phyloP scores from a whole-genome alignment of 2,329 filamentous ascomycete species.

The Sphaceloma murrayae region DNA sequence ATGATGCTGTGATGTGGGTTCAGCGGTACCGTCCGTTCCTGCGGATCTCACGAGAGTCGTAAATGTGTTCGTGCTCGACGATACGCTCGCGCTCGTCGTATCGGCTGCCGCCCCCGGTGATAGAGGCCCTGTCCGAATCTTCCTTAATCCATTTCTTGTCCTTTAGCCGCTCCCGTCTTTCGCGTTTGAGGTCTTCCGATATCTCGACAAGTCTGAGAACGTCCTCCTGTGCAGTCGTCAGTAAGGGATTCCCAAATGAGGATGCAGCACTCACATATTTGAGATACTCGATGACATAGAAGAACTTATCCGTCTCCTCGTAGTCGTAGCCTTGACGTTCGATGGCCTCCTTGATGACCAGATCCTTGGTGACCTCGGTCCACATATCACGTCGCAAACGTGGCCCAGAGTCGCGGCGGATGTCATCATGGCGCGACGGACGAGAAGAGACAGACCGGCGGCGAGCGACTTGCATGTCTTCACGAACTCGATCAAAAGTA shows the following conservation, averaged over 20 bases:
- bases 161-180: conserved; percentile 48
- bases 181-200: conserved; percentile 69
- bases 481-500: conserved; percentile 6
- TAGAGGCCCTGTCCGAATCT: conserved; percentile 39
- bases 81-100: conserved; percentile 53
- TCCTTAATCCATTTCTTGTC: conserved; percentile 54
- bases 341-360: conserved; percentile 79
- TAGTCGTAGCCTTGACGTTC: conserved; percentile 76
- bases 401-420: conserved; percentile 39
- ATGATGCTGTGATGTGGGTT: background rate
- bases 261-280: conserved; percentile 59
- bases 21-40: conserved; percentile 10
- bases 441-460: conserved; percentile 35
- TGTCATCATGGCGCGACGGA: conserved; percentile 43
- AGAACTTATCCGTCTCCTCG: conserved; percentile 82
- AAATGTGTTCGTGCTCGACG: conserved; percentile 59
- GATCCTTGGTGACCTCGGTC: conserved; percentile 94
- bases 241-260: background rate
- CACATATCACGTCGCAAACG: conserved; percentile 52
- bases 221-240: conserved; percentile 56
- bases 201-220: conserved; percentile 74
- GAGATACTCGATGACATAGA: conserved; percentile 87
- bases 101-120: conserved; percentile 31
- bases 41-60: conserved; percentile 41
- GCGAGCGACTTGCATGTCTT: conserved; percentile 25